Evolutionary conservation across 176 grass and related monocot genomes (phyloP), one percentile per base, ranked within the genome.

Genomic region (Eremochloa ophiuroides): DNA sequence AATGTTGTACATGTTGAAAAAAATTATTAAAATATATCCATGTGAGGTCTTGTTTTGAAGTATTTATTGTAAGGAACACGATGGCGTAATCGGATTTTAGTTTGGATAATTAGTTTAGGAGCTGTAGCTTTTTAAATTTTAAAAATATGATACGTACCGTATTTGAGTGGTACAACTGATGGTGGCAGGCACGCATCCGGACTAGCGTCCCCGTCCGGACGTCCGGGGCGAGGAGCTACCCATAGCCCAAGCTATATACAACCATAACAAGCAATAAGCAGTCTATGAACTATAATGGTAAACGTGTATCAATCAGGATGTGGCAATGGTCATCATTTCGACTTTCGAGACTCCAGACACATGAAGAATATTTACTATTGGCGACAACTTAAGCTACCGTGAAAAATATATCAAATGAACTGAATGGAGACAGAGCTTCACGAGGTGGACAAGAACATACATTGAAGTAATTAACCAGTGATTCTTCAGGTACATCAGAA

Each of bases 401-500:
- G n/a, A 70, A 75, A 76, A 11, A 50, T 41, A 38, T 31, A 56
- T 56, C 51, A 64, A 28, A 34, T 12, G 4, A 16, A 28, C 25
- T 28, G 5, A 29, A 66, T 66, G 25, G 20, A 66, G 70, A 66
- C 3, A 84, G 37, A 38, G 39, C 47, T 14, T n/a, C 20, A 55
- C 2, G 41, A 64, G 75, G 17, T 43, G 10, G 16, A 78, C 75
- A 38, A 80, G 18, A 62, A 85, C 71, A 83, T 86, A 97, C 91
- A 34, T 66, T 90, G 69, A 92, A 87, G 33, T 94, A 92, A 74
- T 80, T 90, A 16, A 65, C 65, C 33, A 90, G 71, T 8, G 88
- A 69, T 72, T 94, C 94, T 26, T 92, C 89, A 77, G 83, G 85
- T 73, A 68, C 33, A 85, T 81, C 78, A 56, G 85, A 61, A 86